Conservation (phyloP, 1,284 basidiomycete genomes). For the Laetiporus sulphureus region DNA sequence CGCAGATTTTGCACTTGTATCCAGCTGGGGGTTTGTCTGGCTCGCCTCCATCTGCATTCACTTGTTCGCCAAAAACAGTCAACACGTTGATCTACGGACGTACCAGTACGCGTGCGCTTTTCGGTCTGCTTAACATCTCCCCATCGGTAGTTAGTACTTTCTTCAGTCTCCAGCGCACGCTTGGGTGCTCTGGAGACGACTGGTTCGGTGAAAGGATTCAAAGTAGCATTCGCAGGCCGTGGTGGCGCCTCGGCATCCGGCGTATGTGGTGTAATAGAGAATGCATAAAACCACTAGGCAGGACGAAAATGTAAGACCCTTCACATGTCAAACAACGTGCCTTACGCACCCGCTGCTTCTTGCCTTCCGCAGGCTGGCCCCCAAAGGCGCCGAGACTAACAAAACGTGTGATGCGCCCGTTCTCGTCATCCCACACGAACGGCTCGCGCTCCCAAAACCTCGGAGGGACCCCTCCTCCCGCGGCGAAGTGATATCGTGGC, state of each 20-base stretch:
- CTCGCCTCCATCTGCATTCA: constrained; percentile 34
- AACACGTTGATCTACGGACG: neutral
- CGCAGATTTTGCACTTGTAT: constrained; percentile 74
- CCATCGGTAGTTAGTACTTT: constrained; percentile 62
- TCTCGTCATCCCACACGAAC: constrained; percentile 73
- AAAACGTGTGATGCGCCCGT: constrained; percentile 67
- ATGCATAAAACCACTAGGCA: constrained; percentile 72
- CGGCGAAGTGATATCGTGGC: constrained; percentile 77
- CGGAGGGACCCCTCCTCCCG: constrained; percentile 47
- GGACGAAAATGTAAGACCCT: too few species aligned
- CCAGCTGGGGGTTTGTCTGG: constrained; percentile 56
- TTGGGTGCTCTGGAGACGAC: constrained; percentile 38
- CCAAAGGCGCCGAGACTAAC: constrained; percentile 86
- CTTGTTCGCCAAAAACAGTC: too few species aligned
- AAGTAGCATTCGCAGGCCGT: constrained; percentile 60
- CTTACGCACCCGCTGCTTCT: constrained; percentile 76
- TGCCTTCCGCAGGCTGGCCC: constrained; percentile 47
- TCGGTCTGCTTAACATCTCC: constrained; percentile 47
- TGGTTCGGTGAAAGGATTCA: constrained; percentile 68
- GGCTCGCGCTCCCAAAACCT: constrained; percentile 93
- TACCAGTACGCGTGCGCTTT: constrained; percentile 53
- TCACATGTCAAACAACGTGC: neutral
- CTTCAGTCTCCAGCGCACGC: constrained; percentile 42
- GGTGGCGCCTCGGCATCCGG: constrained; percentile 26
- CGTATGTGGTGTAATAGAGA: constrained; percentile 46